Base-by-base conservation (phyloP, 2,329 filamentous ascomycete species). In the Metarhizium anisopliae region DNA sequence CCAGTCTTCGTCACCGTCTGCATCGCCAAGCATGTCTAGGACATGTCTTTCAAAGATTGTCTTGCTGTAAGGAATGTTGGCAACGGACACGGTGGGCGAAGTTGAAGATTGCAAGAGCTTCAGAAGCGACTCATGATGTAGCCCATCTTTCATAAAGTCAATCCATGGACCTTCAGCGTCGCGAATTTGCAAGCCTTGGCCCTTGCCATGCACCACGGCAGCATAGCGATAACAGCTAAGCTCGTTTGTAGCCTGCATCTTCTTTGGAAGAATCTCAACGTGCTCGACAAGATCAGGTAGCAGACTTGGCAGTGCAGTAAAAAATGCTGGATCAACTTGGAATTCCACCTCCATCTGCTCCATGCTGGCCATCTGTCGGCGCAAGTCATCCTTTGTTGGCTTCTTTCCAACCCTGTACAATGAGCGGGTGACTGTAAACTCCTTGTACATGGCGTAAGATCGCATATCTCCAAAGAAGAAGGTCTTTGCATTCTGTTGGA, bases 241-340 rank as follows among this genome's bases (percentile, higher is more conserved):
- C 47, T 67, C 64, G 14, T 66, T 66, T 2, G 58, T 63, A 1
- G 63, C 64, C 16, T 50, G 36, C 61, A 67, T 64, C 10, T 49
- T 59, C 54, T 66, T 67, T 7, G 64, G 62, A 0, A 66, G 7
- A 45, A 67, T 61, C 43, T 64, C 61, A 4, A 66, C 62, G 25
- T 66, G 63, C 18, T 40, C 47, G 18, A 66, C 40, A 1, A 43
- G 50, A 14, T 61, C 53, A 1, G 64, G 62, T 4, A 61, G 38
- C 1, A 45, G 59, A 2, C 1, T 35, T 2, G 43, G 4, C 2
- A 66, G 52, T 0, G 29, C 35, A 0, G 63, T 65, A 45, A 66
- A 67, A 50, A 64, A 67, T 2, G 57, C 59, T 16, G 64, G 64
- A 20, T 65, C 62, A 10, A 67, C 56, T 7, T 64, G 55, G 0